Percentiles rank a stretch among this genome's conserved stretches.
These are phyloP conservation scores for Plicaturopsis crispa DNA, from an alignment of 768 basidiomycete species.

Conservation along the genomic window DNA sequence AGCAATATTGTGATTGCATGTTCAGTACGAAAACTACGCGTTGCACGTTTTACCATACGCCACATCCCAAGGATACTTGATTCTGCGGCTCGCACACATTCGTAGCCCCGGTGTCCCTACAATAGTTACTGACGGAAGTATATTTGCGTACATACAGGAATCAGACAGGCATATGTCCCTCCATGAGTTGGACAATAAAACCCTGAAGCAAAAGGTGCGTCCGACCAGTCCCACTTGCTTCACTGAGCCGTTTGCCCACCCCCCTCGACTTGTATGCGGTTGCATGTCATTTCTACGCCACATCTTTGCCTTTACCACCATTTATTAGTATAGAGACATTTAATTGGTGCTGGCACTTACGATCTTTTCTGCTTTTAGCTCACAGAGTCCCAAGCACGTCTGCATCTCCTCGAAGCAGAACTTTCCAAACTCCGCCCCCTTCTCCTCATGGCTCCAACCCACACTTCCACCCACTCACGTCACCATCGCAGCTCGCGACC, in stretches of 20 bases:
- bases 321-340: background rate
- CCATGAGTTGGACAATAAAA: conserved; percentile 54
- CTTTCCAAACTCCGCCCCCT: conserved; percentile 59
- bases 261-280: too few relatives aligned
- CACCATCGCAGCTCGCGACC: too few relatives aligned
- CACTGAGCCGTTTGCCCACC: background rate
- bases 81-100: conserved; percentile 2
- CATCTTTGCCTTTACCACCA: background rate
- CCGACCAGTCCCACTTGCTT: background rate
- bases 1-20: background rate
- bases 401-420: conserved; percentile 54
- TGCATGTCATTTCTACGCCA: background rate
- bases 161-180: conserved; percentile 39
- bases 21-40: too few relatives aligned
- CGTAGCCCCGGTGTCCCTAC: too few relatives aligned
- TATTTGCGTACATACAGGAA: conserved; percentile 50
- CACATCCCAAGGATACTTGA: conserved; percentile 4
- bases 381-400: conserved; percentile 44
- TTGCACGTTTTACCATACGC: conserved; percentile 4
- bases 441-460: conserved; percentile 52
- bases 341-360: too few relatives aligned
- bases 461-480: background rate
- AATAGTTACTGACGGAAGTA: too few relatives aligned
- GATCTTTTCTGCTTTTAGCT: too few relatives aligned
- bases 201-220: conserved; percentile 53